A percentile compares a stretch with the other conserved stretches of the same genome.
Conservation (phyloP, 192 early-diverging fungal species). For the Coemansia sp. region DNA sequence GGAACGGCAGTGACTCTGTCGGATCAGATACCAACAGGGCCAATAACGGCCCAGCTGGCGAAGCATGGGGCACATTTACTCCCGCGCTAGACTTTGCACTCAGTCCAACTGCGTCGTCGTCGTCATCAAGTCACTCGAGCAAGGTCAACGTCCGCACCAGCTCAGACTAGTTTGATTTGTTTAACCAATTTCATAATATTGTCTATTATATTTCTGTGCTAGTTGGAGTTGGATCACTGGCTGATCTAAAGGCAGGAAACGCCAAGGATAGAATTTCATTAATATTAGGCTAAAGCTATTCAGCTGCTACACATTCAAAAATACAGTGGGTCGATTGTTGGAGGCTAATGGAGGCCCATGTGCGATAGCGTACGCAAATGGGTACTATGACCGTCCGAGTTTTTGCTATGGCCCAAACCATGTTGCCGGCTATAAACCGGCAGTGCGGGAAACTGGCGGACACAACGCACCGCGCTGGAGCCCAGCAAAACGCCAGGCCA, state of each 20-base stretch:
- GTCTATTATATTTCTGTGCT: not conserved
- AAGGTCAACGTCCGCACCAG: not conserved
- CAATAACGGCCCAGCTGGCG: slow-evolving; percentile 21
- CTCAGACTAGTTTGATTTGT: not conserved
- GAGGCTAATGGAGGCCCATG: slow-evolving; percentile 51
- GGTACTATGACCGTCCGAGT: slow-evolving; percentile 50
- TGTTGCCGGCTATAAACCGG: not conserved
- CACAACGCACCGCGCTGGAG: slow-evolving; percentile 6
- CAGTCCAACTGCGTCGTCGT: not conserved
- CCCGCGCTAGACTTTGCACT: slow-evolving; percentile 44
- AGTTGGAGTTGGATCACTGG: not conserved
- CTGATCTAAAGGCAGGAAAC: no score
- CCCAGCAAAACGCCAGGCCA: slow-evolving; percentile 18
- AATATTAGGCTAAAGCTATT: no score
- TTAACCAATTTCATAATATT: slow-evolving; percentile 2
- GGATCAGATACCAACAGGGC: not conserved
- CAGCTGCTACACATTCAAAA: not conserved
- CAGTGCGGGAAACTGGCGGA: not conserved
- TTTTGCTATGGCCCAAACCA: slow-evolving; percentile 5
- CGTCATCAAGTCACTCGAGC: not conserved
- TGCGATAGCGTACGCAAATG: slow-evolving; percentile 20
- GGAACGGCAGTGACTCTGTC: not conserved
- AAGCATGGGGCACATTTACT: slow-evolving; percentile 35
- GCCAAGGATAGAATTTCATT: no score
- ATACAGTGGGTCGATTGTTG: slow-evolving; percentile 16